phyloP scores from a whole-genome alignment of 768 basidiomycete genomes.

The Mycena amicta region DNA sequence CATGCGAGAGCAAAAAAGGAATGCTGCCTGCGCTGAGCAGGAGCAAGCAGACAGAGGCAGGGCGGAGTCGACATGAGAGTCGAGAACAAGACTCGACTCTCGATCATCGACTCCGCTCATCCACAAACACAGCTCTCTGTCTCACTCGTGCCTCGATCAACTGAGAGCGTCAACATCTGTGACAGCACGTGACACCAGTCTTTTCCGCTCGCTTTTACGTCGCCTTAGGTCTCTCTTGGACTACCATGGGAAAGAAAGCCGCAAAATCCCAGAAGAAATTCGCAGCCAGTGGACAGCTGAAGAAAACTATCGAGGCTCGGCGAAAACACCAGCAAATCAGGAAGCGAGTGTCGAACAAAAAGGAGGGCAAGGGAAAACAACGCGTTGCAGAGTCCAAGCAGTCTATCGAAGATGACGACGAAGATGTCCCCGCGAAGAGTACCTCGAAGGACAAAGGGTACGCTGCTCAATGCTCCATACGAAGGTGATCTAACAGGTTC shows the following conservation, averaged over 20 bases:
- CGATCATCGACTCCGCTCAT: too few species aligned
- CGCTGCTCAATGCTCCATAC: conserved; percentile 9
- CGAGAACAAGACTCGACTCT: too few species aligned
- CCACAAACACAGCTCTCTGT: too few species aligned
- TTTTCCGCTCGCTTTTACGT: too few species aligned
- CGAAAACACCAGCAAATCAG: conserved; percentile 77
- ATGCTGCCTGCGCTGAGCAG: too few species aligned
- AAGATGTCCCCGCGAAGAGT: conserved; percentile 36
- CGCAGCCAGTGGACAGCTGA: conserved; percentile 84
- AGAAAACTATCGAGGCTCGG: conserved; percentile 83
- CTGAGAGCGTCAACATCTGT: too few species aligned
- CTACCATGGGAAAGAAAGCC: conserved; percentile 55
- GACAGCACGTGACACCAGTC: too few species aligned
- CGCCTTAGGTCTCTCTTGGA: neutral
- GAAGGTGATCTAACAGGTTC: neutral
- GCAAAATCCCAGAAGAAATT: conserved; percentile 87
- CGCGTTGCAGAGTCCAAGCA: conserved; percentile 12
- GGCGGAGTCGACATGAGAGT: too few species aligned
- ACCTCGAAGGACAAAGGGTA: conserved; percentile 33
- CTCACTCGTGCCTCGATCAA: too few species aligned
- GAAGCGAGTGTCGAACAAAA: conserved; percentile 69
- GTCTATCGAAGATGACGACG: conserved; percentile 30
- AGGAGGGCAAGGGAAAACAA: conserved; percentile 36
- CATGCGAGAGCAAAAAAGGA: too few species aligned
- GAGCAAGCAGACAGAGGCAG: too few species aligned